Evolutionary conservation across 768 basidiomycete species (phyloP), one percentile per base, ranked within the genome.

Genomic region (Chalciporus pseudorubinellus): DNA sequence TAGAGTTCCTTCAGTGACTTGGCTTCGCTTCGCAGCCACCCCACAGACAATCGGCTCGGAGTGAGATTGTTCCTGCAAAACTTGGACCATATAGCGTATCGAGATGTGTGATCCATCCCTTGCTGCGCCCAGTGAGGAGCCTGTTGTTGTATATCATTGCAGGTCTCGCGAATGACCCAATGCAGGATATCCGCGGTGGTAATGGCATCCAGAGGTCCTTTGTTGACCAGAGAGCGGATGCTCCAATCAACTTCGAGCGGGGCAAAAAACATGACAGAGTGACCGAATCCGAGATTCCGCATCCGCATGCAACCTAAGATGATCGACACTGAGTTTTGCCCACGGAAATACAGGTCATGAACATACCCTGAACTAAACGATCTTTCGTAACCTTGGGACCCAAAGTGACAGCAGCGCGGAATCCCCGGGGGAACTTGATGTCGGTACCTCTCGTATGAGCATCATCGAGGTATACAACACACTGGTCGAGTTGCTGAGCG

Each of bases 231-330:
- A 7, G 53, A 43, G 21, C 72, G 70, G 46, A 78, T 77, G 2
- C 49, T 46, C 34, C 56, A 46, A 44, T 73, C 70, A 7, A 77
- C 67, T 47, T 77, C 75, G 0, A 56, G 58, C 5, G 77, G 71
- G 4, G 74, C 77, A 38, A 75, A 72, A 56, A 79, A 77, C 45
- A 73, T 58, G 16, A 77, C 62, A 4, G 76, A 72, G 50, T 79
- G 77, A 1, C 73, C 74, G 14, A 60, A 51, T 18, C 78, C 78
- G 1, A 79, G 67, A 52, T 70, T 69, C 10, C 76, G 66, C 77
- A 79, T 76, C 6, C 76, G 40, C 22, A 41, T 24, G 22, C 20
- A 41, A 0, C 20, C 19, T 41, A 16, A 16, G 2, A 36, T 8
- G n/a, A 36, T 36, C n/a, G n/a, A 16, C 34, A 8, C n/a, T 36